These are phyloP conservation scores for Pseudogymnoascus sp. DNA, from an alignment of 2,329 filamentous ascomycete genomes.

Conservation along the genomic window DNA sequence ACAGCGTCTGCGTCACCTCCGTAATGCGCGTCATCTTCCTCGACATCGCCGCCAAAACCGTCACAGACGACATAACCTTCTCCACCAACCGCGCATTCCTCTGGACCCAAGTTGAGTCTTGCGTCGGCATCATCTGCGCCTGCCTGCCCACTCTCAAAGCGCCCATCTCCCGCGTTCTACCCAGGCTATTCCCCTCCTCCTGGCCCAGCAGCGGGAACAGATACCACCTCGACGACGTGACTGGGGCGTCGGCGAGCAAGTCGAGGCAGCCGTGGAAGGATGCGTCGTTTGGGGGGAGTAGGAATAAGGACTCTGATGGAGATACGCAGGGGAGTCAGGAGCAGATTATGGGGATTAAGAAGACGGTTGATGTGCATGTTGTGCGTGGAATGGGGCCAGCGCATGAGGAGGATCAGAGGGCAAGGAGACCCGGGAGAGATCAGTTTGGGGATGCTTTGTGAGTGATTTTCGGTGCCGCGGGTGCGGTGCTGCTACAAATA, in stretches of 20 bases:
- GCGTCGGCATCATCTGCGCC: slow-evolving; percentile 14
- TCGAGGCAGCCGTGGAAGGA: background rate
- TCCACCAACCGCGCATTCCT: slow-evolving; percentile 13
- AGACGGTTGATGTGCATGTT: slow-evolving; percentile 8
- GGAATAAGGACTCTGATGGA: background rate
- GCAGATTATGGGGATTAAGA: slow-evolving; percentile 14
- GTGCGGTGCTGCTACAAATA: background rate
- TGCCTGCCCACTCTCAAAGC: slow-evolving; percentile 15
- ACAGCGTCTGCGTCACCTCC: background rate
- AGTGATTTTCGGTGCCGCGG: too few species aligned
- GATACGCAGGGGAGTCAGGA: slow-evolving; percentile 12
- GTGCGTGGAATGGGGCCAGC: background rate
- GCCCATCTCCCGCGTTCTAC: background rate
- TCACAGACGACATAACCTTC: background rate
- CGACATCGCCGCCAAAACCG: background rate
- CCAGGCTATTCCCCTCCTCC: background rate
- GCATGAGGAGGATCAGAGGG: background rate
- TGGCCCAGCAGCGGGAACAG: background rate
- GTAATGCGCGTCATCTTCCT: background rate
- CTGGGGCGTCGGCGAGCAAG: background rate
- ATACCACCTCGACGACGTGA: background rate
- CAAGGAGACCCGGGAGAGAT: background rate
- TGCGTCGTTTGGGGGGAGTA: background rate
- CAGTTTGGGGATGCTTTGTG: background rate
- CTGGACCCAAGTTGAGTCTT: slow-evolving; percentile 16